Conservation (phyloP, 768 basidiomycete species). For the Thelephora aurantiotincta region DNA sequence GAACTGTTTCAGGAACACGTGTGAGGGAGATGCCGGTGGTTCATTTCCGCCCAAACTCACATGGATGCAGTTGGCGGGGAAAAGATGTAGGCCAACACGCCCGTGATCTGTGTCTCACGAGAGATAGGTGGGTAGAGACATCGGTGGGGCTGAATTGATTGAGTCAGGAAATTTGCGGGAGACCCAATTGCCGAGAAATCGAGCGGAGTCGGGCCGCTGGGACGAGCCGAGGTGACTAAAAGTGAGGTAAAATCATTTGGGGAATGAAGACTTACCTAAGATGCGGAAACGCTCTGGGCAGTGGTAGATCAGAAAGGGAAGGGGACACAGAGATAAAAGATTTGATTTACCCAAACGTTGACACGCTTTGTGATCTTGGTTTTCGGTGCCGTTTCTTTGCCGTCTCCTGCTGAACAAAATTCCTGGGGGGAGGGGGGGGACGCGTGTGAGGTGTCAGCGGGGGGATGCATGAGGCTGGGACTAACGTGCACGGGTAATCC, state of each 20-base stretch:
- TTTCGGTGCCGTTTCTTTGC: constrained; percentile 71
- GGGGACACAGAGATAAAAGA: no score
- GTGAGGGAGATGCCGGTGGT: neutral
- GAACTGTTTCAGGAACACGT: no score
- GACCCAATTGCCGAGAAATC: neutral
- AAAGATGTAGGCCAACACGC: constrained; percentile 60
- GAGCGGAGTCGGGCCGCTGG: constrained; percentile 6
- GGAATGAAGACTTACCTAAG: constrained; percentile 9
- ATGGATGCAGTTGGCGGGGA: constrained; percentile 37
- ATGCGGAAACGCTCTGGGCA: no score
- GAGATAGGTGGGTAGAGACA: constrained; percentile 31
- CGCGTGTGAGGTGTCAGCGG: constrained; percentile 10
- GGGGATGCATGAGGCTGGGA: constrained; percentile 13
- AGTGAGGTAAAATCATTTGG: neutral
- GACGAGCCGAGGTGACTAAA: constrained; percentile 1
- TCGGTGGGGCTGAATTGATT: constrained; percentile 2
- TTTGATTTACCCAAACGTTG: constrained; percentile 23
- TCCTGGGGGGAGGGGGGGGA: constrained; percentile 25
- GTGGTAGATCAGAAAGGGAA: no score
- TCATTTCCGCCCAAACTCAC: no score
- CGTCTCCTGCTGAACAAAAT: constrained; percentile 72
- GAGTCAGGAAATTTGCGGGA: neutral
- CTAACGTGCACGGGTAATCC: constrained; percentile 87
- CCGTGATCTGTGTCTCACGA: constrained; percentile 45
- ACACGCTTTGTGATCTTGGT: constrained; percentile 44